Percentiles rank a stretch among this genome's conserved stretches.
These are phyloP conservation scores for Penicillium aurantiogriseum DNA, from an alignment of 2,329 filamentous ascomycete genomes.

Conservation along the genomic window DNA sequence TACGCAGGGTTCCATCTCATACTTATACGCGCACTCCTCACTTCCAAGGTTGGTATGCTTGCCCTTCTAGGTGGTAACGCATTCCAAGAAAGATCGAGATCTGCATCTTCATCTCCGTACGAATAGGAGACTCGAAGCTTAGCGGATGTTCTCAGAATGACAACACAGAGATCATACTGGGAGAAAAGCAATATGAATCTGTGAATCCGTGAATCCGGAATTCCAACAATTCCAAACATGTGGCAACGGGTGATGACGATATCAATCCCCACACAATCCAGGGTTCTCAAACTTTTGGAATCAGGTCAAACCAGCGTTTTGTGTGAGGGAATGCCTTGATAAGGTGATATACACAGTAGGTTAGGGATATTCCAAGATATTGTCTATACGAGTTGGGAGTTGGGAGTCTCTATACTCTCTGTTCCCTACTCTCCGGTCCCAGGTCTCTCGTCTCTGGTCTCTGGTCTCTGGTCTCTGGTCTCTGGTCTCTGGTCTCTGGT, in stretches of 20 bases:
- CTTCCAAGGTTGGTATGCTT: not conserved
- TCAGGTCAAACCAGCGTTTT: constrained; percentile 1
- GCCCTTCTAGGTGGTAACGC: not conserved
- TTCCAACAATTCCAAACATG: constrained; percentile 1
- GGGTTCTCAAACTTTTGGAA: not conserved
- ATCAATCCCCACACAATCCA: constrained; percentile 8
- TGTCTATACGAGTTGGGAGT: not conserved
- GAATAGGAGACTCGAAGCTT: not conserved
- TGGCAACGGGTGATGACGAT: constrained; percentile 12
- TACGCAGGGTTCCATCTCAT: not conserved
- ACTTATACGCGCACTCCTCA: not conserved
- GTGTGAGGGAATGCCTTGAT: not conserved
- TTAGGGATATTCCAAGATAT: not conserved
- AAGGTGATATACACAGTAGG: not conserved
- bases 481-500: too few relatives aligned
- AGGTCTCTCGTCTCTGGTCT: too few relatives aligned
- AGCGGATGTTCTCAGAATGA: not conserved
- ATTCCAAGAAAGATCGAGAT: not conserved
- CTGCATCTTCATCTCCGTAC: not conserved
- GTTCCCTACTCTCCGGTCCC: not conserved
- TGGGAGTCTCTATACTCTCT: not conserved
- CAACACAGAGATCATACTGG: not conserved
- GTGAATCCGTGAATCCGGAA: not conserved
- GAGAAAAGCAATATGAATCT: not conserved
- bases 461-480: too few relatives aligned